Percentiles rank a stretch among this genome's conserved stretches.
Evolutionary conservation across 371 early-diverging fungal genomes (phyloP).

Genomic region (Rhizopus microsporus): DNA sequence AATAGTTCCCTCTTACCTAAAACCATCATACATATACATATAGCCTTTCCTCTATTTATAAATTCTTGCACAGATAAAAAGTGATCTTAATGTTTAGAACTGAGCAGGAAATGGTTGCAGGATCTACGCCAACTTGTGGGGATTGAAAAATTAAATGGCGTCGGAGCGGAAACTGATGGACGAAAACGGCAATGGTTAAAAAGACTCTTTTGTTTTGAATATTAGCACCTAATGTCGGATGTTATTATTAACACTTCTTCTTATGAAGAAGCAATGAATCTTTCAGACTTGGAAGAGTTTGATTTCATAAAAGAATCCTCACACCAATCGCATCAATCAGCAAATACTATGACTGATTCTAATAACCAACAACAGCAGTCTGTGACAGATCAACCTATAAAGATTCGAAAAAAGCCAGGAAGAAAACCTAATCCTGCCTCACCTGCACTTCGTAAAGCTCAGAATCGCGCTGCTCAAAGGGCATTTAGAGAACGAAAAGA

Average conservation of each 20-base stretch:
- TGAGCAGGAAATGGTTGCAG: too few species aligned
- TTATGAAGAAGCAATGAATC: conserved; percentile 25
- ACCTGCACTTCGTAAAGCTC: conserved; percentile 71
- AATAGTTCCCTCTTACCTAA: too few species aligned
- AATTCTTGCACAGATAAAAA: too few species aligned
- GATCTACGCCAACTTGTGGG: too few species aligned
- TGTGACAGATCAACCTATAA: conserved; percentile 12
- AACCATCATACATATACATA: too few species aligned
- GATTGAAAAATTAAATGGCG: too few species aligned
- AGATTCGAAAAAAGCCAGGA: conserved; percentile 73
- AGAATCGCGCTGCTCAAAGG: conserved; percentile 79
- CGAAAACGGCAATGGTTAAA: too few species aligned
- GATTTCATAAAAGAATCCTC: conserved; percentile 10
- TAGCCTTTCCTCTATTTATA: too few species aligned
- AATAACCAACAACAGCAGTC: not conserved
- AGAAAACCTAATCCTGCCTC: conserved; percentile 76
- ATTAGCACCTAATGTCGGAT: conserved; percentile 12
- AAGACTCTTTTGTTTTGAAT: not conserved
- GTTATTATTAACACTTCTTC: conserved; percentile 21
- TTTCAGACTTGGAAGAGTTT: conserved; percentile 21
- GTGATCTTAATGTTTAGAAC: too few species aligned
- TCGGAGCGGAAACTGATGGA: too few species aligned
- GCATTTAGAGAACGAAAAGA: conserved; percentile 82
- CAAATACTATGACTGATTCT: not conserved
- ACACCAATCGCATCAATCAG: not conserved